Evolutionary conservation across 371 early-diverging fungal species (phyloP).

Genomic region (Mucor racemosus): DNA sequence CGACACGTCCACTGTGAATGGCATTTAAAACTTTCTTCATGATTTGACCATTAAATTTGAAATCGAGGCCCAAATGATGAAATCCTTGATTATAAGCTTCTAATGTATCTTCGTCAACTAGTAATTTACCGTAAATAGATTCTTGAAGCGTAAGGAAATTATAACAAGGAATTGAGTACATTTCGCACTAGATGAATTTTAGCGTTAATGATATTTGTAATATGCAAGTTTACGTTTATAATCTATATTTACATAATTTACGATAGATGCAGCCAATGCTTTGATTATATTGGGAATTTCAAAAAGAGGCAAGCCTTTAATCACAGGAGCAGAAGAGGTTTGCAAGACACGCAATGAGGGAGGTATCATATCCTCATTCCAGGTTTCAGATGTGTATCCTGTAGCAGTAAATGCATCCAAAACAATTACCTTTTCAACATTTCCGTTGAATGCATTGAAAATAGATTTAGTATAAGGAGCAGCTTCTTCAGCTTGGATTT

Average conservation of each 20-base stretch:
- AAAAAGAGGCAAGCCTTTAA: conserved; percentile 20
- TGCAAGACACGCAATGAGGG: conserved; percentile 43
- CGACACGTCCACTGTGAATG: conserved; percentile 28
- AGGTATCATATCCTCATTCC: conserved; percentile 33
- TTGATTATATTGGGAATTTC: conserved; percentile 49
- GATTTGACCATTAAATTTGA: conserved; percentile 22
- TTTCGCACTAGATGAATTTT: conserved; percentile 40
- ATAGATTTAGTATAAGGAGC: conserved; percentile 19
- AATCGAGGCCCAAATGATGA: conserved; percentile 24
- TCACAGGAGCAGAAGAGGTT: conserved; percentile 27
- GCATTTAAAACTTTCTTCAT: conserved; percentile 18
- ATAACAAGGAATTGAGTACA: conserved; percentile 43
- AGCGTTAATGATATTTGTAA: not conserved
- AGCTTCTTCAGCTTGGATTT: conserved; percentile 28
- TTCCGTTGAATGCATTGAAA: not conserved
- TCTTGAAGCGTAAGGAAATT: conserved; percentile 49
- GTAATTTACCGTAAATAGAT: conserved; percentile 42
- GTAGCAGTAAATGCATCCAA: conserved; percentile 42
- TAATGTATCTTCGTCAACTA: conserved; percentile 42
- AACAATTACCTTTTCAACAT: conserved; percentile 34
- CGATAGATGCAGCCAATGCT: conserved; percentile 41
- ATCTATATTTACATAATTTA: conserved; percentile 39
- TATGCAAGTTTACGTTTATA: not conserved
- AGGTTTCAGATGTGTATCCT: conserved; percentile 34
- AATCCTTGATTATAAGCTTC: conserved; percentile 39